Percentiles rank a stretch among this genome's conserved stretches.
Evolutionary conservation across 139 green algal species (phyloP).

Genomic region (Tetraselmis striata): DNA sequence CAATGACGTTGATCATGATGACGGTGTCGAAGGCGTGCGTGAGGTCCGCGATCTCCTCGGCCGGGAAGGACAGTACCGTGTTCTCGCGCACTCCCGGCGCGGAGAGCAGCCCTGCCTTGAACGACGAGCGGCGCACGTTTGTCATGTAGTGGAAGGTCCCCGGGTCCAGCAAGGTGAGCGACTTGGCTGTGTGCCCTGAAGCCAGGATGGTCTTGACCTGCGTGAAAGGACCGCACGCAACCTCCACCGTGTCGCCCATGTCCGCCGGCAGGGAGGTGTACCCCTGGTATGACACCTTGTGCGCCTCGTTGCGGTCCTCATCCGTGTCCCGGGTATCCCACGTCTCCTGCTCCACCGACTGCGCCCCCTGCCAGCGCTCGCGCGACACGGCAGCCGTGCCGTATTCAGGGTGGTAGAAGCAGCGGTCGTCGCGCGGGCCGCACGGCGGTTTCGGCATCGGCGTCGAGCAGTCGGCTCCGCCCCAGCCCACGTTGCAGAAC

Average conservation of each 20-base stretch:
- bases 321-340: background rate
- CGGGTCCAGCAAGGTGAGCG: background rate
- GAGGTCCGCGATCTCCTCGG: background rate
- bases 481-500: background rate
- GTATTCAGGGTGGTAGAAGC: background rate
- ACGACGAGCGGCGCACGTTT: background rate
- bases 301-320: background rate
- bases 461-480: background rate
- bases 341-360: background rate
- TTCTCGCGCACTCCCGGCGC: background rate
- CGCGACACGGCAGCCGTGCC: background rate
- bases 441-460: background rate
- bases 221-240: background rate
- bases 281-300: background rate
- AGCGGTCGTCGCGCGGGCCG: background rate
- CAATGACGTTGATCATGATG: background rate
- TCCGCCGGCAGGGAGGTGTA: background rate
- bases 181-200: background rate
- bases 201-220: background rate
- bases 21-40: background rate
- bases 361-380: background rate
- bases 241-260: background rate
- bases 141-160: background rate
- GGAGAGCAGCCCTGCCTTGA: background rate
- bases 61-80: background rate